Conservation (phyloP, 2,329 filamentous ascomycete species). For the Fusarium luffae region DNA sequence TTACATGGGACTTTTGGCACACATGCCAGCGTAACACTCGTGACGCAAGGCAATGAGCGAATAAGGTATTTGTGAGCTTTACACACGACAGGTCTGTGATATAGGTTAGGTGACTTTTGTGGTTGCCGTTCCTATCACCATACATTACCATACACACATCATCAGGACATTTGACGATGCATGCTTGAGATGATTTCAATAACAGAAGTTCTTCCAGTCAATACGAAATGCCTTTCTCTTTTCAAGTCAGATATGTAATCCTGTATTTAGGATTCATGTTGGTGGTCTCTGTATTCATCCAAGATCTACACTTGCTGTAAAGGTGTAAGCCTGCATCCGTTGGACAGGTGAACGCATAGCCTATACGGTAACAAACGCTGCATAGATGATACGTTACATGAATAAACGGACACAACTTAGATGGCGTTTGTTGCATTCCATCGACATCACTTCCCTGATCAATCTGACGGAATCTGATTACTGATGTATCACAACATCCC, state of each 20-base stretch:
- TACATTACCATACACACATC: background rate
- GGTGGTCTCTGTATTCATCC: background rate
- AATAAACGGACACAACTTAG: background rate
- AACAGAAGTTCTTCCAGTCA: background rate
- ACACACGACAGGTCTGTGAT: background rate
- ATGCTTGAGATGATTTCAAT: background rate
- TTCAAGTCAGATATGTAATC: background rate
- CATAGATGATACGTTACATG: background rate
- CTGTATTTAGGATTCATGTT: background rate
- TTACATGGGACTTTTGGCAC: background rate
- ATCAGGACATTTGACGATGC: background rate
- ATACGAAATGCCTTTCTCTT: background rate
- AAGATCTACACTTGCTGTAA: background rate
- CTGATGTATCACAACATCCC: background rate
- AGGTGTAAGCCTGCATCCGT: background rate
- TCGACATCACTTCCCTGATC: background rate
- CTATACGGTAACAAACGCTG: background rate
- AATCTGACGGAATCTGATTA: background rate
- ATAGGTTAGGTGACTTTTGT: background rate
- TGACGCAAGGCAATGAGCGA: background rate
- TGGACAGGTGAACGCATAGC: background rate
- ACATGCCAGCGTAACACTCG: conserved; percentile 5
- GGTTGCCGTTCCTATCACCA: background rate
- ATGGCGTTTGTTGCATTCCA: background rate
- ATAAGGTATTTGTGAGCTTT: background rate